Conservation (phyloP, 2,329 filamentous ascomycete genomes). For the Fusarium sp. region DNA sequence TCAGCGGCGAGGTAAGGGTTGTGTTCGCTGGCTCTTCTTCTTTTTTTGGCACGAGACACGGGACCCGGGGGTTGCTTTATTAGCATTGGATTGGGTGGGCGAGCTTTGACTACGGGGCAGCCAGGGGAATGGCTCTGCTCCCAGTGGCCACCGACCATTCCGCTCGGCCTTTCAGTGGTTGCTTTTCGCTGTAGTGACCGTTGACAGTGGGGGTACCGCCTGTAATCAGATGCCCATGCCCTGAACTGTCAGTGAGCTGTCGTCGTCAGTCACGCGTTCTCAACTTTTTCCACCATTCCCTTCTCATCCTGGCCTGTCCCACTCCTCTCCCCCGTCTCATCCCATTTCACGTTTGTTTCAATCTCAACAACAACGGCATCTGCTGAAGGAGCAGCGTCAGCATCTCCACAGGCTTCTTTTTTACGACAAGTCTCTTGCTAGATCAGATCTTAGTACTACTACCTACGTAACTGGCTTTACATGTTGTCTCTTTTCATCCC, state of each 20-base stretch:
- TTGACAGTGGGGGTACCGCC: conserved; percentile 34
- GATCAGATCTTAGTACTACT: conserved; percentile 1
- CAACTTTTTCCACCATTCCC: conserved; percentile 28
- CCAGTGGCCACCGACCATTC: conserved; percentile 17
- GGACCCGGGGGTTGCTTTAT: conserved; percentile 39
- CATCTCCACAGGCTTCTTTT: conserved; percentile 33
- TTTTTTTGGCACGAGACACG: conserved; percentile 41
- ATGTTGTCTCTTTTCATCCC: conserved; percentile 10
- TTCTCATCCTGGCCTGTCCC: conserved; percentile 34
- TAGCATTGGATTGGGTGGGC: conserved; percentile 21
- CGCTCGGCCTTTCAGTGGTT: conserved; percentile 25
- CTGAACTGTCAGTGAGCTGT: background rate
- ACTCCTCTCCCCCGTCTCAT: conserved; percentile 30
- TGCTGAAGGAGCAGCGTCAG: conserved; percentile 19
- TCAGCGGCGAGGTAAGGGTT: conserved; percentile 38
- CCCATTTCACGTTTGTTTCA: conserved; percentile 41
- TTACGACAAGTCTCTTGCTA: conserved; percentile 8
- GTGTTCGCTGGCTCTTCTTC: conserved; percentile 21
- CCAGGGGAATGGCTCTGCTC: too few relatives aligned
- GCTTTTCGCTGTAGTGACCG: conserved; percentile 10
- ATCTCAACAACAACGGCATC: conserved; percentile 29
- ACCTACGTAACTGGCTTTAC: background rate
- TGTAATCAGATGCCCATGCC: conserved; percentile 18
- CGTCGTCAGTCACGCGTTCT: conserved; percentile 27
- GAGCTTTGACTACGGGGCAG: background rate